Conservation (phyloP, 2,329 filamentous ascomycete genomes). For the Sclerotinia glacialis region DNA sequence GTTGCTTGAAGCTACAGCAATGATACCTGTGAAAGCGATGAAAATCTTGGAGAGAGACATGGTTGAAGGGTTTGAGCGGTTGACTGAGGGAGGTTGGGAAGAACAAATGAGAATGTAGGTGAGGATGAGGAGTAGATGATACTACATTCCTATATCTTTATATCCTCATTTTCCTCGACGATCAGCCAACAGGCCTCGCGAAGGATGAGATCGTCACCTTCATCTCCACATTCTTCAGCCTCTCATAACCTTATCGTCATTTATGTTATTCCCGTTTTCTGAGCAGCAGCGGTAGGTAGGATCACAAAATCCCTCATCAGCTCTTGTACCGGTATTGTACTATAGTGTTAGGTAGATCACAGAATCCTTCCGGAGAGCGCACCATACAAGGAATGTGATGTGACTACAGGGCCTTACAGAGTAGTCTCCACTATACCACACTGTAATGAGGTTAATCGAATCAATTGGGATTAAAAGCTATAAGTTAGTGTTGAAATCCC, state of each 20-base stretch:
- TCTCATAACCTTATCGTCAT: neutral
- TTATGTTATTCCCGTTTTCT: neutral
- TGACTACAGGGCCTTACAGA: no score
- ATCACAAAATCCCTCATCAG: neutral
- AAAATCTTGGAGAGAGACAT: constrained; percentile 1
- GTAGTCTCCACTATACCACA: no score
- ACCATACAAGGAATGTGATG: no score
- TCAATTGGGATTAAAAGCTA: no score
- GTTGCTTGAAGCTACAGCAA: constrained; percentile 7
- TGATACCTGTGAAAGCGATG: neutral
- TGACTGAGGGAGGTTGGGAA: no score
- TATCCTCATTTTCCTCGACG: neutral
- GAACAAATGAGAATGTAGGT: neutral
- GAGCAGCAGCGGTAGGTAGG: neutral
- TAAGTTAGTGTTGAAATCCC: no score
- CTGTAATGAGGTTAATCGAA: no score
- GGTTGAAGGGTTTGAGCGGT: no score
- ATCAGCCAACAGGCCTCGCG: neutral
- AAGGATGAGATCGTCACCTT: neutral
- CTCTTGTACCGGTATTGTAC: no score
- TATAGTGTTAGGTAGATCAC: neutral
- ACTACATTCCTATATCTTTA: neutral
- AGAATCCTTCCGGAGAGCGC: neutral
- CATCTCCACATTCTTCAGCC: constrained; percentile 16
- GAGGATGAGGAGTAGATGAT: neutral